These are phyloP conservation scores for Albugo candida DNA, from an alignment of 352 stramenopile genomes.

Conservation along the genomic window DNA sequence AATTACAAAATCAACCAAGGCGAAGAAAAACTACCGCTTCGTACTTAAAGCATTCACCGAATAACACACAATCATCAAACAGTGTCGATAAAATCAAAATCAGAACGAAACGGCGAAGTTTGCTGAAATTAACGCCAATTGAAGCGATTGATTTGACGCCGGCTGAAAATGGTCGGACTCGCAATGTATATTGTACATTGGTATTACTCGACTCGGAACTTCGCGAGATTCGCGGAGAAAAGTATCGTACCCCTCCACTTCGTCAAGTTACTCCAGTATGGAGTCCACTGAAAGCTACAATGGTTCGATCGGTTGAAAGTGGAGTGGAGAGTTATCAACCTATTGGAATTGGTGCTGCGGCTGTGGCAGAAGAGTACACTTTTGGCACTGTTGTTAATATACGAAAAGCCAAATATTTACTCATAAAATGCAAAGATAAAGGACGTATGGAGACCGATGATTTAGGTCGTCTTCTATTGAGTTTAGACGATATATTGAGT, in stretches of 20 bases:
- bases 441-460: constrained; percentile 68
- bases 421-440: constrained; percentile 80
- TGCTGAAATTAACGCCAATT: constrained; percentile 76
- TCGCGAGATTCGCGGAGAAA: constrained; percentile 75
- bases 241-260: constrained; percentile 58
- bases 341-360: constrained; percentile 64
- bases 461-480: constrained; percentile 52
- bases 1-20: too few species aligned
- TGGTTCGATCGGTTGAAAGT: constrained; percentile 63
- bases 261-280: constrained; percentile 43
- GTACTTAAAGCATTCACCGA: too few species aligned
- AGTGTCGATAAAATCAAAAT: neutral
- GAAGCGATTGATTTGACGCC: constrained; percentile 53
- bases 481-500: constrained; percentile 67
- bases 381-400: constrained; percentile 69
- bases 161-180: constrained; percentile 23
- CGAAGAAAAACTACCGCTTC: too few species aligned
- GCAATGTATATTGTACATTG: constrained; percentile 68
- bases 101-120: constrained; percentile 25
- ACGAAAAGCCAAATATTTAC: constrained; percentile 51
- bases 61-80: too few species aligned
- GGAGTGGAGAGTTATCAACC: constrained; percentile 61
- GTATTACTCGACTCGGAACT: constrained; percentile 70
- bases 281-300: constrained; percentile 62
- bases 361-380: constrained; percentile 69